Conservation (phyloP, 208 protist species). For the Strigomonas galati region DNA sequence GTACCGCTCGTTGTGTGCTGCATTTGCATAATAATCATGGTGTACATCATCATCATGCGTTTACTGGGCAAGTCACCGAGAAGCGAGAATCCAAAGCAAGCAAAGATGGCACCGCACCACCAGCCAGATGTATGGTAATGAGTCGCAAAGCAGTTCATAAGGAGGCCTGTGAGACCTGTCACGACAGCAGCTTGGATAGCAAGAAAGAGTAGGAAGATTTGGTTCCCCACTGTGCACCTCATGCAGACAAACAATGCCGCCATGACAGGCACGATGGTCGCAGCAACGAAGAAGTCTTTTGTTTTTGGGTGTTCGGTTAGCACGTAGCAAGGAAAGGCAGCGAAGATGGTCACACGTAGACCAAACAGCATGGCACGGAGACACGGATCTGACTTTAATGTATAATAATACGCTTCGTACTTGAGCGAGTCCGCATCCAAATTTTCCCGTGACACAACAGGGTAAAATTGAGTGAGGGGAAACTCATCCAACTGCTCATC, state of each 20-base stretch:
- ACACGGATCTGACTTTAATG: background rate
- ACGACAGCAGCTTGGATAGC: slow-evolving; percentile 23
- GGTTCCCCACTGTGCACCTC: slow-evolving; percentile 31
- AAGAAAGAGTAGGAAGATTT: slow-evolving; percentile 28
- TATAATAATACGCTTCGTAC: background rate
- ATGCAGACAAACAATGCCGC: background rate
- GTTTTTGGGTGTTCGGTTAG: background rate
- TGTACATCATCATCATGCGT: slow-evolving; percentile 52
- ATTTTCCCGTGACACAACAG: background rate
- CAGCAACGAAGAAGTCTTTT: background rate
- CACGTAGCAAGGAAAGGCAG: background rate
- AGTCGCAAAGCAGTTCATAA: slow-evolving; percentile 41
- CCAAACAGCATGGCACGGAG: background rate
- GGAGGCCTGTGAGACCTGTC: slow-evolving; percentile 35
- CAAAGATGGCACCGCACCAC: slow-evolving; percentile 65
- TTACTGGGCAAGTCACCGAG: slow-evolving; percentile 50
- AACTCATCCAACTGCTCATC: background rate
- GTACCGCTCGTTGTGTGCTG: slow-evolving; percentile 33
- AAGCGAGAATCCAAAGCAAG: slow-evolving; percentile 26
- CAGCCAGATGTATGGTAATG: slow-evolving; percentile 33
- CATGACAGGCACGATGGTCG: slow-evolving; percentile 1
- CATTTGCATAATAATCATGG: slow-evolving; percentile 61
- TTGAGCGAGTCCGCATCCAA: background rate
- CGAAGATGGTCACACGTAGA: background rate
- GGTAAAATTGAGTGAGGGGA: background rate